Conservation (phyloP, 108 stramenopile species). For the Discostella pseudostelligera region DNA sequence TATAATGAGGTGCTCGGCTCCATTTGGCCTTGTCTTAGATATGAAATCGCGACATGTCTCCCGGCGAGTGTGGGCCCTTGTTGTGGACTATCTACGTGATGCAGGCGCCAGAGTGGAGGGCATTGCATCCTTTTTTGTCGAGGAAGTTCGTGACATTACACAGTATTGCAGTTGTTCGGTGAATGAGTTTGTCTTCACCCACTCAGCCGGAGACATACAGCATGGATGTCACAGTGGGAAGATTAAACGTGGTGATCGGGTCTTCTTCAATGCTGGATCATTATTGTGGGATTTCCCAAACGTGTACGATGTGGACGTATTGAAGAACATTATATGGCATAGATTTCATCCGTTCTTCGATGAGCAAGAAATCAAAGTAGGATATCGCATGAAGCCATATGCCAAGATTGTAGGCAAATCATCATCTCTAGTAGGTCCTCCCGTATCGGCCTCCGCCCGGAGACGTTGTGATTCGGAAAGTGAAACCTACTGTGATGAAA, state of each 20-base stretch:
- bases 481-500: slow-evolving; percentile 39
- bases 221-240: slow-evolving; percentile 67
- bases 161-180: slow-evolving; percentile 48
- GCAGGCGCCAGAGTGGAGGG: slow-evolving; percentile 76
- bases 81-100: slow-evolving; percentile 62
- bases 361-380: slow-evolving; percentile 48
- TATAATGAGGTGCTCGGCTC: slow-evolving; percentile 56
- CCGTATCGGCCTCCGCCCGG: neutral
- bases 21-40: slow-evolving; percentile 75
- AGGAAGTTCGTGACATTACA: slow-evolving; percentile 75
- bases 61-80: slow-evolving; percentile 65
- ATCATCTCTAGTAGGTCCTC: slow-evolving; percentile 1
- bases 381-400: slow-evolving; percentile 66
- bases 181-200: slow-evolving; percentile 75
- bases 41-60: slow-evolving; percentile 86
- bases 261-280: slow-evolving; percentile 86
- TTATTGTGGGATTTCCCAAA: slow-evolving; percentile 66
- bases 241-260: slow-evolving; percentile 65
- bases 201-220: slow-evolving; percentile 84
- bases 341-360: slow-evolving; percentile 58
- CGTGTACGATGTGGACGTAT: slow-evolving; percentile 31
- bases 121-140: slow-evolving; percentile 68
- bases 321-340: slow-evolving; percentile 45
- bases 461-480: slow-evolving; percentile 21
- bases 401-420: slow-evolving; percentile 25